Base-by-base conservation (phyloP, 805 yeast genomes). In the Sugiyamaella floridensis region DNA sequence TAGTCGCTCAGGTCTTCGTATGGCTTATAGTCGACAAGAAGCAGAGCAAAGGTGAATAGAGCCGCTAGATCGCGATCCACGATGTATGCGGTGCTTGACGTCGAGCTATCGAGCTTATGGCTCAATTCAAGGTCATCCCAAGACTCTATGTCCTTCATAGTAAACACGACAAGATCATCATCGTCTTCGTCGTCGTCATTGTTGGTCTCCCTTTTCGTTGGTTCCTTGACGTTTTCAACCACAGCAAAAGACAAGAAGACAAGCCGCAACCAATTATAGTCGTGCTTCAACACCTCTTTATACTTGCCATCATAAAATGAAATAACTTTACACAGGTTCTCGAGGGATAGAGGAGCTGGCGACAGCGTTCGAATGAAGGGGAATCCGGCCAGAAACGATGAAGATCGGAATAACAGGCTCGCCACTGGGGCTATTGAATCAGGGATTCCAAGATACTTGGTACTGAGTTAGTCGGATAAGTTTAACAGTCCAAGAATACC, bases 11-110 rank as follows among this genome's bases (percentile, higher is more conserved):
- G 55, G 52, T 73, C 72, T 68, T 71, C 65, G 46, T 53, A 62
- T 49, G 63, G 71, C 63, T 66, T 65, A 57, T 74, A 58, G 9
- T 78, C 71, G 0, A 74, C 66, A 1, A 80, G 60, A 0, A 78
- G 56, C 32, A 85, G 67, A 18, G 77, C 54, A 54, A 84, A 76
- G 0, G 83, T 70, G 10, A 84, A 49, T 1, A 85, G 46, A 4
- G 70, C 69, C 2, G 71, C 66, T 32, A 84, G 53, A 5, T 71
- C 73, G 0, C 60, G 49, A 0, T 79, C 80, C 0, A 74, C 60
- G 0, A 83, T 55, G 1, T 58, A 55, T 40, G 76, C 52, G 1
- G 66, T 58, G 0, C 70, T 66, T 0, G 75, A 47, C n/a, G 76
- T 74, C 11, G 77, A 61, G 2, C 67, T 70, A 61, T 80, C 83